Conservation (phyloP, 257 asterid genomes). For the Parsonsia alboflavescens region DNA sequence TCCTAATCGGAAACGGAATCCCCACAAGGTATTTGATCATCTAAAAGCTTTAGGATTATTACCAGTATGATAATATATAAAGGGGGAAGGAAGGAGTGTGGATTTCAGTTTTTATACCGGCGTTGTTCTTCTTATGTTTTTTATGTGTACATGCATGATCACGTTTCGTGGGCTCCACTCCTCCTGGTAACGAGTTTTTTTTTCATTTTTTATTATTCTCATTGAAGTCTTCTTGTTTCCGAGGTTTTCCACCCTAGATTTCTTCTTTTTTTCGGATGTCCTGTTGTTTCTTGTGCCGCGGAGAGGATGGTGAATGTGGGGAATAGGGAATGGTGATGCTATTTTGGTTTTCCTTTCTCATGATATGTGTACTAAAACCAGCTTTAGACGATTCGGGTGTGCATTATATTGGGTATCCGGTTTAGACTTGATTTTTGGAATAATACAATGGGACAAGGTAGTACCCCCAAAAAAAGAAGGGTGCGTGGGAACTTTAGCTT, state of each 20-base stretch:
- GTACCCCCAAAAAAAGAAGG: too few species aligned
- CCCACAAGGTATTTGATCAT: too few species aligned
- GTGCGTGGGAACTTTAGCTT: too few species aligned
- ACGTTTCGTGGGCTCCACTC: not conserved
- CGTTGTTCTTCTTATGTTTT: not conserved
- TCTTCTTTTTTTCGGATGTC: not conserved
- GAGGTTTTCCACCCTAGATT: not conserved
- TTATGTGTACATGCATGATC: not conserved
- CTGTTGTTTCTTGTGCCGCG: not conserved
- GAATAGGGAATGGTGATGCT: not conserved
- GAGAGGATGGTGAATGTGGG: not conserved
- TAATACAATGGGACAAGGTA: too few species aligned
- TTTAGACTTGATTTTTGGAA: too few species aligned
- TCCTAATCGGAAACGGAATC: too few species aligned
- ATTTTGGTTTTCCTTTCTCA: not conserved
- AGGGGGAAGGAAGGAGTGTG: not conserved
- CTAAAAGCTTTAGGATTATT: too few species aligned
- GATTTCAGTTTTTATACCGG: not conserved
- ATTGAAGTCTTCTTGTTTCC: not conserved
- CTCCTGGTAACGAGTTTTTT: not conserved
- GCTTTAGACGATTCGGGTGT: not conserved
- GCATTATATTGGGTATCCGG: not conserved
- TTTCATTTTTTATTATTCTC: not conserved
- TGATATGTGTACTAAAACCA: too few species aligned
- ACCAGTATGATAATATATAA: too few species aligned